These are phyloP conservation scores for Exophiala lecanii-corni DNA, from an alignment of 2,329 filamentous ascomycete genomes.

Conservation along the genomic window DNA sequence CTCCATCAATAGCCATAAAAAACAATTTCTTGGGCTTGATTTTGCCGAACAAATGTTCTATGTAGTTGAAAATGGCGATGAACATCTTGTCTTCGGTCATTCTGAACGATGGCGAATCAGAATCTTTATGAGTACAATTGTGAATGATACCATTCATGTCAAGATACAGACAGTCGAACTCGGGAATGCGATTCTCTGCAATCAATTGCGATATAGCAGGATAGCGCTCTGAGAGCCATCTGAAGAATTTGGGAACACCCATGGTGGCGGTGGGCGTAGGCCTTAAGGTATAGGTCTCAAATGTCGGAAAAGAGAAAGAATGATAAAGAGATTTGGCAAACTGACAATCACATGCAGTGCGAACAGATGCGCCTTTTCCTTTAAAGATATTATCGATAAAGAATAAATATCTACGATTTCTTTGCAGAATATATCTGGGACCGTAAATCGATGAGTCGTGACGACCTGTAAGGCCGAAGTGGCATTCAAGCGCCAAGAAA, in stretches of 20 bases:
- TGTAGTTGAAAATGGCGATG: slow-evolving; percentile 99
- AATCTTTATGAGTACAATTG: slow-evolving; percentile 97
- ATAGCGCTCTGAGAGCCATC: slow-evolving; percentile 99
- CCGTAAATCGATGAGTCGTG: background rate
- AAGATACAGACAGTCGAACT: slow-evolving; percentile 91
- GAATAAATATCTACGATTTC: too few relatives aligned
- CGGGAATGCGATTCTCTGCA: slow-evolving; percentile 95
- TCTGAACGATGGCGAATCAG: slow-evolving; percentile 84
- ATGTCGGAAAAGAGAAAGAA: slow-evolving; percentile 7
- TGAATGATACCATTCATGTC: slow-evolving; percentile 99
- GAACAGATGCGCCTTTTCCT: background rate
- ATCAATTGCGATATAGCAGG: slow-evolving; percentile 97
- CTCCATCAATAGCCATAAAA: slow-evolving; percentile 99
- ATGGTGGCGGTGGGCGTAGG: slow-evolving; percentile 38
- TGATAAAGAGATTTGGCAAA: background rate
- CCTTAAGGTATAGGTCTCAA: slow-evolving; percentile 14
- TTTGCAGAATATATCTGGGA: too few relatives aligned
- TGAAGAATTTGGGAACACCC: slow-evolving; percentile 85
- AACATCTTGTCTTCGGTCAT: slow-evolving; percentile 99
- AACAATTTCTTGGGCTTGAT: slow-evolving; percentile 98
- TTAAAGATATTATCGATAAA: too few relatives aligned
- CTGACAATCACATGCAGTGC: background rate
- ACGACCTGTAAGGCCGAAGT: slow-evolving; percentile 1
- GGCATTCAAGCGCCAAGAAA: slow-evolving; percentile 4
- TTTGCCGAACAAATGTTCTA: slow-evolving; percentile 96